phyloP scores from a whole-genome alignment of 345 rosid genomes.

The Populus deltoides region DNA sequence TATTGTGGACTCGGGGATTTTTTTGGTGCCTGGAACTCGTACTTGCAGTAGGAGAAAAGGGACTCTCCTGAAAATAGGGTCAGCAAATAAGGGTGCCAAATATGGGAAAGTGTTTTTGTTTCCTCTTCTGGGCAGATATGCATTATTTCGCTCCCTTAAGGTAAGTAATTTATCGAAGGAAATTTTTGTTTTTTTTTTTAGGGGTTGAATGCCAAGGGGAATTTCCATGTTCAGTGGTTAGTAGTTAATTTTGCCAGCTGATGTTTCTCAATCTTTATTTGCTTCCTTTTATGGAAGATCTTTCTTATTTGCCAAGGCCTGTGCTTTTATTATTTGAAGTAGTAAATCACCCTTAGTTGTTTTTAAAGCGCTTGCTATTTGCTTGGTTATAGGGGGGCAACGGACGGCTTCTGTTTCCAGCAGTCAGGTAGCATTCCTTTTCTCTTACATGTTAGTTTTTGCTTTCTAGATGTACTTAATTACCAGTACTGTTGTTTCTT shows the following conservation, averaged over 20 bases:
- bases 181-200: too few relatives aligned
- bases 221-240: slow-evolving; percentile 24
- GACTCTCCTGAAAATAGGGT: background rate
- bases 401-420: slow-evolving; percentile 3
- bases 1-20: background rate
- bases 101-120: slow-evolving; percentile 19
- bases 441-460: slow-evolving; percentile 8
- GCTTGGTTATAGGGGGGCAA: slow-evolving; percentile 19
- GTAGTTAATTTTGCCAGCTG: slow-evolving; percentile 10
- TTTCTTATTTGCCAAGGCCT: slow-evolving; percentile 3
- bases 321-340: background rate
- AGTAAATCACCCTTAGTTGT: background rate
- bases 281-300: slow-evolving; percentile 6
- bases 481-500: background rate
- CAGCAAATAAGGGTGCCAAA: background rate
- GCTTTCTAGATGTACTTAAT: background rate
- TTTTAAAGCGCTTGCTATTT: slow-evolving; percentile 8
- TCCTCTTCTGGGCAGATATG: slow-evolving; percentile 24
- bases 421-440: slow-evolving; percentile 22
- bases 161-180: background rate
- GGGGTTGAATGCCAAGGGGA: background rate
- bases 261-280: slow-evolving; percentile 16
- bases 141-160: slow-evolving; percentile 7
- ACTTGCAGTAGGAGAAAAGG: background rate
- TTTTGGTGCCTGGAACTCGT: background rate